Base-by-base conservation (phyloP, 176 grass and related monocot species). In the Cenchrus fungigraminus region DNA sequence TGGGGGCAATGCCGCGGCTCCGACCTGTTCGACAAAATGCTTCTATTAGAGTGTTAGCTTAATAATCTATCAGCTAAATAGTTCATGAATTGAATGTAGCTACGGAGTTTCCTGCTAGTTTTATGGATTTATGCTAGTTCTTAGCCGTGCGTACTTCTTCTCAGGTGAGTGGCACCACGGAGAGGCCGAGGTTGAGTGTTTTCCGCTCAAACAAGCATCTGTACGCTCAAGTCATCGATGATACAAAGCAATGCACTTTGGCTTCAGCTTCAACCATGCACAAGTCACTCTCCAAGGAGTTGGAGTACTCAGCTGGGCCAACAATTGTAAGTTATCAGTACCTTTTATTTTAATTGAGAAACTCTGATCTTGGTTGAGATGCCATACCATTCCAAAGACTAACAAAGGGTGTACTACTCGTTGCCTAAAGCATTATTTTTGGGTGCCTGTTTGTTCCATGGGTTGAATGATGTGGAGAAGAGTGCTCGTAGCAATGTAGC, bases 151-250 rank as follows among this genome's bases (percentile, higher is more conserved):
- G 15, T 78, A 34, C 43, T 73, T 70, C 17, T 69, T 87, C 43
- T 40, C 90, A 98, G 96, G 91, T 98, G 42, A 83, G 84, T 56
- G 97, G 97, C 78, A 95, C 88, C 12, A 89, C 90, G 0, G 97
- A 95, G 78, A 94, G 97, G 65, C 97, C 97, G 68, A 95, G 96
- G 65, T 77, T 98, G 69, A 87, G 89, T 0, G 51, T 98, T 73
- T 95, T 87, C 84, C 93, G 83, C 43, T 98, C 97, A 25, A 95
- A 94, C 77, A 95, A 95, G 65, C 97, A 98, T 91, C 71, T 98
- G 32, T 93, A 90, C 47, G 93, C 91, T 37, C 97, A 95, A 89
- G 93, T 98, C 56, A 98, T 98, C 20, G 97, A 98, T 1, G 93
- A 98, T n/a, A 90, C 90, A 66, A 96, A 98, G 71, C 92, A 90